Evolutionary conservation across 805 yeast genomes (phyloP).

Genomic region (Yarrowia hollandica): DNA sequence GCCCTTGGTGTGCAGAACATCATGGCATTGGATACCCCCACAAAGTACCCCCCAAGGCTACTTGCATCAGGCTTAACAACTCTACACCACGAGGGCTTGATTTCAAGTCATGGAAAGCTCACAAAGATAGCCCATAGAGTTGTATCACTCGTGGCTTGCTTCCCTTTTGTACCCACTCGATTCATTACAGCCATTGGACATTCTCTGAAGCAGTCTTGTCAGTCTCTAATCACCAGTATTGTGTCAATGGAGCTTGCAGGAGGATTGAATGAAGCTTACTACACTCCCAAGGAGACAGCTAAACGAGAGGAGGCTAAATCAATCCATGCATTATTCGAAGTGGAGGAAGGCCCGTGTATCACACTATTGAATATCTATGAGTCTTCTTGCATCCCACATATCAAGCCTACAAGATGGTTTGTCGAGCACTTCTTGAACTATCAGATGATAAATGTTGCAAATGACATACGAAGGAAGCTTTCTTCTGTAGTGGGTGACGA

Average conservation of each 20-base stretch:
- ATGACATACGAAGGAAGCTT: neutral
- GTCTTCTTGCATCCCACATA: neutral
- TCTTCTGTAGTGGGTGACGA: neutral
- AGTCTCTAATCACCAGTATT: neutral
- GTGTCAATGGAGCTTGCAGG: slow-evolving; percentile 7
- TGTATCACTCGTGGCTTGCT: neutral
- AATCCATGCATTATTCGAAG: slow-evolving; percentile 2
- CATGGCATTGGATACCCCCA: neutral
- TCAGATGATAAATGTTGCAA: neutral
- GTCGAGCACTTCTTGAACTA: slow-evolving; percentile 8
- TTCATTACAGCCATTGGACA: neutral
- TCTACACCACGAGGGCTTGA: neutral
- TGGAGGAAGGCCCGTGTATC: neutral
- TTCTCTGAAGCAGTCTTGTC: neutral
- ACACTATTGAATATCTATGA: slow-evolving; percentile 8
- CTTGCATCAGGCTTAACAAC: neutral
- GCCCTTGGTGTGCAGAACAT: neutral
- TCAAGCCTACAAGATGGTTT: slow-evolving; percentile 11
- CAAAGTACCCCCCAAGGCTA: neutral
- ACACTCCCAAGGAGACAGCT: neutral
- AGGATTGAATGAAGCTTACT: neutral
- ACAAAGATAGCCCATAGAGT: neutral
- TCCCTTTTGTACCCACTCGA: neutral
- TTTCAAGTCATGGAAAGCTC: neutral
- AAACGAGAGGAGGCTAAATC: slow-evolving; percentile 6